These are phyloP conservation scores for Calophaca sinica DNA, from an alignment of 306 rosid species.

Conservation along the genomic window DNA sequence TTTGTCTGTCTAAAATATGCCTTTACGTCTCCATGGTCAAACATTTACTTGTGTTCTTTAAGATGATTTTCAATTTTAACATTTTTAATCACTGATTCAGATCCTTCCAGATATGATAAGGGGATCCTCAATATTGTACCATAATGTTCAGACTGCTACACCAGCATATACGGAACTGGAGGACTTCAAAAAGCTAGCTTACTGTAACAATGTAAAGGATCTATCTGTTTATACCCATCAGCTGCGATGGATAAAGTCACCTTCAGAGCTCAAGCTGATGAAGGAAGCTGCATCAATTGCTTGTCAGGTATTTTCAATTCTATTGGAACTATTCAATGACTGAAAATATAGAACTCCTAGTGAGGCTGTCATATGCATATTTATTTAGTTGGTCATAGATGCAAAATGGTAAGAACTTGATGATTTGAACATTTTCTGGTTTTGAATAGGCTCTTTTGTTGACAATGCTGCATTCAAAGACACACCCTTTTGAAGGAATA, in stretches of 20 bases:
- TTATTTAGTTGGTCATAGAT: slow-evolving; percentile 24
- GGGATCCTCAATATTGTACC: slow-evolving; percentile 74
- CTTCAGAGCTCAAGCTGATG: slow-evolving; percentile 89
- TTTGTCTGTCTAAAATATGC: slow-evolving; percentile 19
- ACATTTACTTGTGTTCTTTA: not conserved
- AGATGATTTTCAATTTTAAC: slow-evolving; percentile 18
- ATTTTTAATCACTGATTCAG: slow-evolving; percentile 65
- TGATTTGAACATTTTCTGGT: slow-evolving; percentile 38
- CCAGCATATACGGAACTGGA: slow-evolving; percentile 73
- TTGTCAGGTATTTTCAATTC: slow-evolving; percentile 76
- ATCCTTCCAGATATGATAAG: slow-evolving; percentile 81
- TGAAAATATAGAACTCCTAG: slow-evolving; percentile 15
- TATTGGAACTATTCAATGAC: slow-evolving; percentile 17
- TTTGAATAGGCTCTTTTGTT: slow-evolving; percentile 80
- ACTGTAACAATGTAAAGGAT: slow-evolving; percentile 60
- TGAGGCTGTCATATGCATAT: slow-evolving; percentile 36
- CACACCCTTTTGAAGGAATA: slow-evolving; percentile 71
- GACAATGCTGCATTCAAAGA: slow-evolving; percentile 86
- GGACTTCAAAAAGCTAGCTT: slow-evolving; percentile 66
- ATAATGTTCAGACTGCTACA: slow-evolving; percentile 73
- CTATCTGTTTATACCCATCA: slow-evolving; percentile 67
- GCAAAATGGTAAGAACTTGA: slow-evolving; percentile 20
- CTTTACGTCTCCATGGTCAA: slow-evolving; percentile 21
- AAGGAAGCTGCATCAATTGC: slow-evolving; percentile 91
- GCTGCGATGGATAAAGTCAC: slow-evolving; percentile 83